Conservation (phyloP, 345 rosid species). For the Brassica napus region DNA sequence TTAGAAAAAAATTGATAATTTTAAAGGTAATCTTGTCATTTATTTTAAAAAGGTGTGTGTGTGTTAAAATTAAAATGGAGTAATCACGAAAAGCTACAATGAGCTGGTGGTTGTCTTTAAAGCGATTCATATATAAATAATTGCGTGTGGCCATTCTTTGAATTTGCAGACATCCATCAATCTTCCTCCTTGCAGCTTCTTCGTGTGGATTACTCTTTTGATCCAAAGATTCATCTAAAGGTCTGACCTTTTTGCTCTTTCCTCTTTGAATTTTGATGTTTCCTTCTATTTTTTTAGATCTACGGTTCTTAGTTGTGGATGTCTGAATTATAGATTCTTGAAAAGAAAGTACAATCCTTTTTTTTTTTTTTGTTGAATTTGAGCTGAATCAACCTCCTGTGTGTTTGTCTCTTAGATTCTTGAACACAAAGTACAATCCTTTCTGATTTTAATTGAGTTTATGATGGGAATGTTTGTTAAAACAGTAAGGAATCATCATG, state of each 20-base stretch:
- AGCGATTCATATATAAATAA: constrained; percentile 22
- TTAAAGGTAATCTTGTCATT: not conserved
- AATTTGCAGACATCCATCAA: constrained; percentile 23
- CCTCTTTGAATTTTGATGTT: not conserved
- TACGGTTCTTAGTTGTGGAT: constrained; percentile 15
- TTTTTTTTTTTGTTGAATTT: not conserved
- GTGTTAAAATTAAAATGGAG: constrained; percentile 17
- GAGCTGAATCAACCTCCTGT: not conserved
- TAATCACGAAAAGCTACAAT: not conserved
- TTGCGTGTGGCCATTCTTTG: constrained; percentile 21
- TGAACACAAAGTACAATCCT: not conserved
- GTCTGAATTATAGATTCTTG: not conserved
- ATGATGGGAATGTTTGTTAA: constrained; percentile 2
- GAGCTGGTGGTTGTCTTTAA: constrained; percentile 26
- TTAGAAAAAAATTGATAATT: not conserved
- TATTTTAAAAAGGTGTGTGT: constrained; percentile 16
- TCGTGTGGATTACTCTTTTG: constrained; percentile 3
- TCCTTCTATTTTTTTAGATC: not conserved
- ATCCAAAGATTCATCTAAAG: constrained; percentile 19
- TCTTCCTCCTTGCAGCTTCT: constrained; percentile 29
- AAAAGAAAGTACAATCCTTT: not conserved
- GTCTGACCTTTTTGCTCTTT: not conserved
- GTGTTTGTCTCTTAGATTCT: not conserved
- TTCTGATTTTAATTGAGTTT: not conserved
- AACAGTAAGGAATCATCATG: constrained; percentile 41